phyloP scores from a whole-genome alignment of 2,329 filamentous ascomycete genomes.

The Diplodia intermedia region DNA sequence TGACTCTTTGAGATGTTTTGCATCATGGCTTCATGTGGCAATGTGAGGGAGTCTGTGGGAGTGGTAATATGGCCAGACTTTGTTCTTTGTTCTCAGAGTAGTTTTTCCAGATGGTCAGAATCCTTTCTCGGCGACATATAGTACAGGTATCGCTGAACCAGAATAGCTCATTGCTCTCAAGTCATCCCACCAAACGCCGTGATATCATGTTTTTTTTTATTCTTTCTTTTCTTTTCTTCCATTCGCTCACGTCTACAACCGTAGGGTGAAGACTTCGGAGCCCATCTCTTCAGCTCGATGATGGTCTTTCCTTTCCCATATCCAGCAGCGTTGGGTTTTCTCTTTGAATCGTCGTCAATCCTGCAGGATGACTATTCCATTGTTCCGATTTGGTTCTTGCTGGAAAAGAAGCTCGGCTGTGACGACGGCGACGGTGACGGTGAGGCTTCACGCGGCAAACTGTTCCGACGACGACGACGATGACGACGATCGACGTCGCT shows the following conservation, averaged over 20 bases:
- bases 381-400: neutral
- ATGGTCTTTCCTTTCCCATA: neutral
- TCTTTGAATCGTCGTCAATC: neutral
- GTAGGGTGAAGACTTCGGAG: neutral
- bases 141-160: slow-evolving; percentile 13
- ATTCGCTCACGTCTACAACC: neutral
- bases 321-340: neutral
- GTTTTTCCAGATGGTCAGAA: neutral
- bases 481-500: neutral
- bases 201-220: slow-evolving; percentile 9
- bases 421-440: no score
- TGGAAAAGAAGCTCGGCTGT: neutral
- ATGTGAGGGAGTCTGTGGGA: neutral
- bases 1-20: neutral
- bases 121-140: slow-evolving; percentile 6
- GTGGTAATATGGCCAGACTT: neutral
- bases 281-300: neutral
- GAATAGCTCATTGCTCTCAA: neutral
- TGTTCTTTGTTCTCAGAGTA: neutral
- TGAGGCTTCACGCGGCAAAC: no score
- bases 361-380: neutral
- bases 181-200: slow-evolving; percentile 27
- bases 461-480: no score
- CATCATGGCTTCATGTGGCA: neutral
- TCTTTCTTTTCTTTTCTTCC: neutral